Evolutionary conservation across 495 filamentous ascomycete genomes (phyloP), one percentile per base, ranked within the genome.

Genomic region (Cryomyces minteri): DNA sequence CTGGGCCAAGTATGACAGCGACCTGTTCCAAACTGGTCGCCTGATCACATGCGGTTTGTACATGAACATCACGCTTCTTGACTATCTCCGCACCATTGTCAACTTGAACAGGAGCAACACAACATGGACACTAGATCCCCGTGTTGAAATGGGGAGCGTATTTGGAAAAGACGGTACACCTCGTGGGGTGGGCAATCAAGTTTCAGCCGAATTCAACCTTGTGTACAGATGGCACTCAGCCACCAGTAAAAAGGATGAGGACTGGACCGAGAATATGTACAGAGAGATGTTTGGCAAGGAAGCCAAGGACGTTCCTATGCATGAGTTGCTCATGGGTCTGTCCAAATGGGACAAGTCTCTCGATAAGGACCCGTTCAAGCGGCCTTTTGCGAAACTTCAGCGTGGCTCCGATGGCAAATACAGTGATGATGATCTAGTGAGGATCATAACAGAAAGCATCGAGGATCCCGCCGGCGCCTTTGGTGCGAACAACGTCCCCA

Each of bases 11-110:
- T 79, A 77, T 49, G 84, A 92, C 51, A 75, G 88, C 46, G 82
- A 90, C 46, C 65, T 92, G 14, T 92, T 92, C 69, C 82, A 92
- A 53, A 85, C 80, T 11, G 81, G 76, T 32, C 68, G 84, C 37
- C 67, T 90, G 32, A 69, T 88, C 49, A 86, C 80, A 3, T 86
- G 80, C 33, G 82, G 84, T 43, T 66, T 88, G 5, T 90, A 87
- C 58, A 82, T 86, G 56, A 88, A 90, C 66, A 82, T 85, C 52
- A 77, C 82, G 5, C 64, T 90, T 32, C 70, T 82, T 47, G 84
- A 92, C 54, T 92, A 92, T 56, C 71, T 92, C 34, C 76, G 84
- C 29, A 85, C 82, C 14, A 87, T 92, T 51, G 68, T 90, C 60
- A 88, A 87, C 57, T 59, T 87, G 46, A 88, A 88, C 62, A 70